Percentiles rank a stretch among this genome's conserved stretches.
phyloP scores from a whole-genome alignment of 1,284 basidiomycete species.

The Cryptococcus wingfieldii region DNA sequence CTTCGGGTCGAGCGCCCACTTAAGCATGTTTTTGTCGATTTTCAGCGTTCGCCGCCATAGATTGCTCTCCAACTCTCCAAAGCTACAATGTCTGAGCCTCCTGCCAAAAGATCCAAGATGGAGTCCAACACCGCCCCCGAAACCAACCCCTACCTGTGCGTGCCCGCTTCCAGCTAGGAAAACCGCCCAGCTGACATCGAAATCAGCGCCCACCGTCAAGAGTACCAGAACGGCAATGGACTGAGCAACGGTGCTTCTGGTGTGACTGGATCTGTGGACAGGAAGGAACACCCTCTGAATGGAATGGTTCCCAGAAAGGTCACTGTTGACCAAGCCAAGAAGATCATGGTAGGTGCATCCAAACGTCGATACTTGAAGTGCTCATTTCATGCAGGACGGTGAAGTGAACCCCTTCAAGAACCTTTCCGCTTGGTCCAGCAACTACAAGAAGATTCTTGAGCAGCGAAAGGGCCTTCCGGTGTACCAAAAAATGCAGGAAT shows the following conservation, averaged over 20 bases:
- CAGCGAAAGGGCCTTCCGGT: slow-evolving; percentile 86
- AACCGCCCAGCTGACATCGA: neutral
- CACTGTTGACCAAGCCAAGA: slow-evolving; percentile 64
- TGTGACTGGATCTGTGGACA: slow-evolving; percentile 3
- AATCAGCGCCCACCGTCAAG: slow-evolving; percentile 14
- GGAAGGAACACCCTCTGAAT: slow-evolving; percentile 57
- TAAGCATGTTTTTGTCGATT: neutral
- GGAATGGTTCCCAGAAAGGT: slow-evolving; percentile 76
- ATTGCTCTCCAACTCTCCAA: neutral
- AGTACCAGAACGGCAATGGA: slow-evolving; percentile 11
- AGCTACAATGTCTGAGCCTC: slow-evolving; percentile 33
- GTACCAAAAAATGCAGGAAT: slow-evolving; percentile 87
- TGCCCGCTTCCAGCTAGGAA: neutral
- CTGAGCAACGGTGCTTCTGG: slow-evolving; percentile 13
- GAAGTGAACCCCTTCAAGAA: slow-evolving; percentile 87
- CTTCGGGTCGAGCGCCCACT: neutral
- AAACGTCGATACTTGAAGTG: too few species aligned
- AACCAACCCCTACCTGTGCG: slow-evolving; percentile 43
- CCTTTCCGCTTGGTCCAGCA: slow-evolving; percentile 61
- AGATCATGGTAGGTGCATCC: slow-evolving; percentile 60
- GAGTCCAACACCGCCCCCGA: slow-evolving; percentile 15
- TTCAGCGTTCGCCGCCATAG: neutral
- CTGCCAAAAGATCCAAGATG: slow-evolving; percentile 39
- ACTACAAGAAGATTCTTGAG: slow-evolving; percentile 84
- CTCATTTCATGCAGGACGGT: slow-evolving; percentile 58